Evolutionary conservation across 176 grass and related monocot species (phyloP).

Genomic region (Carex scoparia): DNA sequence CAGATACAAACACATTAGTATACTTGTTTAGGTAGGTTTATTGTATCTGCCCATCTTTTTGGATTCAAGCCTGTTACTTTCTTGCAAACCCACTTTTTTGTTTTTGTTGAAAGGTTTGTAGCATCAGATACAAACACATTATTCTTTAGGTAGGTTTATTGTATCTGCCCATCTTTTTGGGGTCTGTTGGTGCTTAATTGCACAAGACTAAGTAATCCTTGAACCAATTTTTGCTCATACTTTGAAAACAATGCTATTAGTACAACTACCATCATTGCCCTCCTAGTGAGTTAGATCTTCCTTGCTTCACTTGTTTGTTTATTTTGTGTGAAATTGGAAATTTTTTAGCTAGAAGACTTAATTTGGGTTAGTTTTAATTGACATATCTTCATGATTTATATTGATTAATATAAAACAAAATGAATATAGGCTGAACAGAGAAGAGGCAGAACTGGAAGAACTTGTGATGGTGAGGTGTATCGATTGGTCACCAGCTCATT

Average conservation of each 20-base stretch:
- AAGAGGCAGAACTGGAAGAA: conserved; percentile 90
- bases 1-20: background rate
- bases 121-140: background rate
- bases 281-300: background rate
- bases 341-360: background rate
- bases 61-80: background rate
- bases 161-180: background rate
- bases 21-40: conserved; percentile 3
- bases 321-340: background rate
- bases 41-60: background rate
- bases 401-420: background rate
- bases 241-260: background rate
- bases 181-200: background rate
- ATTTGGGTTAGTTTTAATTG: conserved; percentile 20
- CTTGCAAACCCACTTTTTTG: background rate
- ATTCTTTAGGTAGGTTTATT: background rate
- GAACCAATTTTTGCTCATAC: background rate
- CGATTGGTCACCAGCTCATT: conserved; percentile 60
- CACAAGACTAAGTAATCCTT: background rate
- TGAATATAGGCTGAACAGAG: conserved; percentile 70
- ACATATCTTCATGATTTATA: background rate
- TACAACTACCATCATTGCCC: background rate
- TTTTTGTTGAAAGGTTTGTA: background rate
- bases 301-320: background rate
- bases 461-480: conserved; percentile 83